Base-by-base conservation (phyloP, 2,329 filamentous ascomycete genomes). In the Arthrobotrys megalospora region DNA sequence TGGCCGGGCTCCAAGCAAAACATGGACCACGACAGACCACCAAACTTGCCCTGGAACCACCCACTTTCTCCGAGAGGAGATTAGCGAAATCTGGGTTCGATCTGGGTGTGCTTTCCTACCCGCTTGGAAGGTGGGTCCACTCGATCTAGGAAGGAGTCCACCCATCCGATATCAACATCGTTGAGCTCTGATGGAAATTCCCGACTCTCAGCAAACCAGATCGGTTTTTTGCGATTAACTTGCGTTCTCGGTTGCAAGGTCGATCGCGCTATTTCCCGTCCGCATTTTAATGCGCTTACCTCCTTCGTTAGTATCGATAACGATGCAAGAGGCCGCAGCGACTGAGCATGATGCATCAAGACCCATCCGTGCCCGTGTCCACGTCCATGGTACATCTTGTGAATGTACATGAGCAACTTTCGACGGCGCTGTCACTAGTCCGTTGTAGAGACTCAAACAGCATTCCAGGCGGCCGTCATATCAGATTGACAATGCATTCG, bases 71-170 rank as follows among this genome's bases (percentile, higher is more conserved):
- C 48, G 58, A 68, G 47, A 63, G 53, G 55, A 67, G 67, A 78
- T 72, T 72, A 70, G 67, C 75, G 75, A 78, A 78, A 67, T 72
- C 62, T 68, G 19, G 32, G 65, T 62, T 71, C 36, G 65, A 70
- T 71, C 66, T 60, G 73, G 19, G 32, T 50, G 60, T 36, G 48
- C 28, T 62, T 65, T 69, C 34, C n/a, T 75, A 53, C 53, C 70
- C 62, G 70, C 62, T 60, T 21, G 67, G 75, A 71, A 78, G 75
- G 75, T 78, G 65, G 66, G 58, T 65, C 65, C 38, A 47, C 32
- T 55, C 47, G 38, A 66, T 45, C 41, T 11, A 43, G 65, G 43
- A 50, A 60, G 55, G 55, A 41, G 19, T 14, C 36, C 52, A 19
- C 16, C 24, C 53, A 48, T 36, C 50, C 34, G 24, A 58, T 28